Evolutionary conservation across 1,284 basidiomycete genomes (phyloP), one percentile per base, ranked within the genome.

Genomic region (Cryptococcus maquisensis): DNA sequence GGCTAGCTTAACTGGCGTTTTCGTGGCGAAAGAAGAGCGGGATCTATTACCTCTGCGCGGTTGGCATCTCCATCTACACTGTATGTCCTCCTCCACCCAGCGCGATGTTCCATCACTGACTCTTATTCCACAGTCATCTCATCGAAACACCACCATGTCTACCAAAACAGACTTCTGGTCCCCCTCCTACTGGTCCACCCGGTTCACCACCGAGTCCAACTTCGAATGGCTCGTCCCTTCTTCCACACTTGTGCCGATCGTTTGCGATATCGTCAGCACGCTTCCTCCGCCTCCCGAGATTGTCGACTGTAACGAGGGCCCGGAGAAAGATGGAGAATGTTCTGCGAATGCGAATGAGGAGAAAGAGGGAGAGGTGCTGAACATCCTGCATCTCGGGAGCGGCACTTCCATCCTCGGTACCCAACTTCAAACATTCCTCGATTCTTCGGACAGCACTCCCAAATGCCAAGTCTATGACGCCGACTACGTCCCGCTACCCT

Each of bases 191-290:
- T 75, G 73, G 73, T 55, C 61, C 1, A 49, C 23, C 1, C 63
- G 73, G 10, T 71, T 75, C 47, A 47, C 46, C 4, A 47, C 48
- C 13, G 69, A 73, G 48, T 41, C 36, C 3, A 40, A 51, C 0
- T 75, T 73, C 50, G 73, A 75, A 57, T 75, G 73, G 73, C 56
- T 75, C 0, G 51, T 67, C 6, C 52, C 59, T 0, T 56, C 66
- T 2, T 36, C 50, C 1, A 20, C 40, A 7, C 45, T 73, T n/a
- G n/a, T 71, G 2, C 62, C 66, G 1, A 18, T 66, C 8, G 47
- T 75, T 24, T 10, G 55, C 8, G 52, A 62, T 21, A 23, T 15
- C 35, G 36, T 45, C 10, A 50, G 43, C 36, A 44, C 21, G 7
- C 9, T 21, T 18, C 44, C 20, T 32, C 13, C 24, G 10, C 21